These are phyloP conservation scores for Diaporthe sp. DNA, from an alignment of 2,329 filamentous ascomycete genomes.

Conservation along the genomic window DNA sequence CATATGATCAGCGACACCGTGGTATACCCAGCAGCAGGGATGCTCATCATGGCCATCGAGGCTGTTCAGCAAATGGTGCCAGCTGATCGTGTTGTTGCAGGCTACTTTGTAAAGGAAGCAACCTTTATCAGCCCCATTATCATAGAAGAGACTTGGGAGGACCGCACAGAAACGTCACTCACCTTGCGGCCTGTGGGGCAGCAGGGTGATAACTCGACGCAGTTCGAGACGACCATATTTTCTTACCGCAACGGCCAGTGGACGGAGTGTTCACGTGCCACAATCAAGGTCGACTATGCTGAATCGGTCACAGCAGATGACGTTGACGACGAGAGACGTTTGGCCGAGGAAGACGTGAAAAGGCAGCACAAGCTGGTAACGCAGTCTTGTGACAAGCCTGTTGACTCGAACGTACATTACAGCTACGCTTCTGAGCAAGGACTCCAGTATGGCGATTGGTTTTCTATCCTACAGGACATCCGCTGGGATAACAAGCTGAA, in stretches of 20 bases:
- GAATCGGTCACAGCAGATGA: constrained; percentile 35
- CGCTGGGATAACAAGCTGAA: constrained; percentile 48
- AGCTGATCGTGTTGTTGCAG: neutral
- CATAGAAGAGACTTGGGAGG: constrained; percentile 45
- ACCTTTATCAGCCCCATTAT: constrained; percentile 21
- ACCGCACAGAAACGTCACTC: constrained; percentile 51
- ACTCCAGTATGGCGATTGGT: constrained; percentile 50
- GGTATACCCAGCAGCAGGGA: constrained; percentile 55
- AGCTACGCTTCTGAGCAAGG: constrained; percentile 47
- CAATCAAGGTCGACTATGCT: constrained; percentile 49
- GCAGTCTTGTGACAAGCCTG: constrained; percentile 43
- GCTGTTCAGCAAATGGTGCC: constrained; percentile 48
- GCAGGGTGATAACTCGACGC: constrained; percentile 46
- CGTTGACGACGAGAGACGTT: neutral
- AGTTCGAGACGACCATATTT: constrained; percentile 51
- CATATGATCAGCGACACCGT: constrained; percentile 51
- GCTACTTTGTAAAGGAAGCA: constrained; percentile 12
- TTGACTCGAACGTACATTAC: constrained; percentile 50
- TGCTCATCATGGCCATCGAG: constrained; percentile 56
- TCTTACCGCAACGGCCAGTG: constrained; percentile 47
- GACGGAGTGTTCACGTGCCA: constrained; percentile 51
- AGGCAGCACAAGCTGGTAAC: constrained; percentile 42
- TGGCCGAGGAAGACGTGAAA: neutral
- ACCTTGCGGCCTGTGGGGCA: constrained; percentile 47
- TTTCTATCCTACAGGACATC: constrained; percentile 50